A percentile compares a stretch with the other conserved stretches of the same genome.
phyloP scores from a whole-genome alignment of 495 filamentous ascomycete species.

The Lineolata rhizophorae region DNA sequence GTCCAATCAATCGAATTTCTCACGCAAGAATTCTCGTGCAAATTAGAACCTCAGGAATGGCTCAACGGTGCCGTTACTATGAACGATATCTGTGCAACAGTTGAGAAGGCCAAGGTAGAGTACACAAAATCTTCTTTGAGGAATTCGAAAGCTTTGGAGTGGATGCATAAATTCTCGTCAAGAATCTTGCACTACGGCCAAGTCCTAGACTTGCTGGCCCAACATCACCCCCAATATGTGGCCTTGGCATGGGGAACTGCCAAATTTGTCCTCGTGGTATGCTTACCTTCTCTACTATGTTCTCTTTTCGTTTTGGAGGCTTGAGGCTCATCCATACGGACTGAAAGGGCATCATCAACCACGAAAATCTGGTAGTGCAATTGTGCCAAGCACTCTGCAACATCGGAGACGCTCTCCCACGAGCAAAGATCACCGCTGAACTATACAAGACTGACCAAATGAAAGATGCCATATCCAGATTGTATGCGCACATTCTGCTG shows the following conservation, averaged over 20 bases:
- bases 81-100: too few relatives aligned
- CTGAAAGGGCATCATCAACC: conserved; percentile 7
- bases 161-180: background rate
- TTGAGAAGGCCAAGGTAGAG: too few relatives aligned
- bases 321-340: too few relatives aligned
- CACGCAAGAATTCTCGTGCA: too few relatives aligned
- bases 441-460: conserved; percentile 9
- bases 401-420: conserved; percentile 10
- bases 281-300: background rate
- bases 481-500: conserved; percentile 8
- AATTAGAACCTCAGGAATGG: too few relatives aligned
- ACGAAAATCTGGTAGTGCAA: conserved; percentile 1
- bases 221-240: conserved; percentile 3
- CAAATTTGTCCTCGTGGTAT: background rate
- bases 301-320: background rate
- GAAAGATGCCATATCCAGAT: conserved; percentile 5
- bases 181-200: background rate
- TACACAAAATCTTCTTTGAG: too few relatives aligned
- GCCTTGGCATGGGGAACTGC: conserved; percentile 3
- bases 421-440: conserved; percentile 1
- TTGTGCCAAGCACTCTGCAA: conserved; percentile 4
- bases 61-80: too few relatives aligned
- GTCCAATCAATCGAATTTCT: too few relatives aligned
- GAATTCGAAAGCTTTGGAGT: background rate
- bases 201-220: conserved; percentile 1